Evolutionary conservation across 179 eudicot species (phyloP), one percentile per base, ranked within the genome.

Genomic region (Dionaea muscipula): DNA sequence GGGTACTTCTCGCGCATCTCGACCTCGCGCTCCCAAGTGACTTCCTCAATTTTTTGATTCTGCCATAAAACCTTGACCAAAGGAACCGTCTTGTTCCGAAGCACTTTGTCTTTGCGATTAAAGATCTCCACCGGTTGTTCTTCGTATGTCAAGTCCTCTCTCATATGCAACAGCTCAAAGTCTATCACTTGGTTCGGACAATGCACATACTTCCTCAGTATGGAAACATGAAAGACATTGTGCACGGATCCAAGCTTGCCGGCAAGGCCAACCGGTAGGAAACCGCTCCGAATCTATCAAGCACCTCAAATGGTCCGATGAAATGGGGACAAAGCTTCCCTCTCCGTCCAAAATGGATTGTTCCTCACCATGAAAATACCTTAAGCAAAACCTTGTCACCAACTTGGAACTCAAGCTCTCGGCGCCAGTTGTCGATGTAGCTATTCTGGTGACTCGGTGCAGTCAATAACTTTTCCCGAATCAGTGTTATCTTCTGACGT

Each of bases 221-320:
- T 53, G 4, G 26, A 36, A 33, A 33, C 23, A 53, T 53, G 57
- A 37, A 53, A 53, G 4, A 31, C 23, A n/a, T 53, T 19, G 7
- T 53, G 43, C 6, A 53, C 24, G 9, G 14, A 11, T 11, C 3
- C n/a, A 53, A 28, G 23, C 10, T 18, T 9, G 24, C 15, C 7
- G 45, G 45, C 21, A 53, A 33, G 5, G 57, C 57, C 12, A 53
- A 12, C 18, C 24, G 5, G 23, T 31, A 44, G 20, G 56, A 36
- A 12, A 52, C 38, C 22, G 15, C 17, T 3, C 56, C n/a, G 2
- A 28, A 2, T 53, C 25, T 14, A n/a, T 53, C 24, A 31, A n/a
- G 8, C 1, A 53, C 20, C 44, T 53, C 20, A 19, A 37, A 53
- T 4, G 44, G 41, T 16, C 57, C 44, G 3, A 53, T 16, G 18